Evolutionary conservation across 176 grass and related monocot species (phyloP), one percentile per base, ranked within the genome.

Genomic region (Eragrostis curvula): DNA sequence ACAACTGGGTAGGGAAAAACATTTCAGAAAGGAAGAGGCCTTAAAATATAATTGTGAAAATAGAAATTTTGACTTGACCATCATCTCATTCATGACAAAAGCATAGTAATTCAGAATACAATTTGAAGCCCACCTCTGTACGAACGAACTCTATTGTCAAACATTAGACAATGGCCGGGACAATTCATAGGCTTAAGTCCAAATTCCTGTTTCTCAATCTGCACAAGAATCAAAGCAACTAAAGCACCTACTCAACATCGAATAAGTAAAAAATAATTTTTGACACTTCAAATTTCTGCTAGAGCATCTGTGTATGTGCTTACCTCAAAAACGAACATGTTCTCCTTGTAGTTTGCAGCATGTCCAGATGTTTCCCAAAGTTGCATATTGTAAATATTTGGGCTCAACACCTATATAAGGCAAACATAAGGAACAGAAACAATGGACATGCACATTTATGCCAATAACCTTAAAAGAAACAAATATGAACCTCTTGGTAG

Each of bases 121-220:
- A 85, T 44, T 28, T 64, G 43, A 65, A 79, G 81, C 79, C 78
- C 36, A 96, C 96, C 93, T 99, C 96, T 99, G 72, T 96, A 99
- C 0, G 96, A 99, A 32, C 96, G 96, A 88, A 91, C 90, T 77
- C 93, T 82, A 74, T 96, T 83, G 56, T 91, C 87, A 90, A 99
- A 99, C 96, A 99, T 99, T 90, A 99, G 85, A 81, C 96, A 99
- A 71, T 96, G 96, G 3, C 96, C 96, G 61, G 96, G 96, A 80
- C 96, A 99, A 87, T 99, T 99, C 96, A 99, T 99, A 81, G 96
- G 96, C 85, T 99, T 99, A 66, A 99, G 93, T 84, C 93, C 96
- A 78, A 99, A 99, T 84, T 96, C 96, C 74, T 99, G 93, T 71
- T 95, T 99, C 87, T 99, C 96, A 24, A 99, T 86, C 93, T 99